Percentiles rank a stretch among this genome's conserved stretches.
phyloP scores from a whole-genome alignment of 805 yeast species.

The Limtongia smithiae region DNA sequence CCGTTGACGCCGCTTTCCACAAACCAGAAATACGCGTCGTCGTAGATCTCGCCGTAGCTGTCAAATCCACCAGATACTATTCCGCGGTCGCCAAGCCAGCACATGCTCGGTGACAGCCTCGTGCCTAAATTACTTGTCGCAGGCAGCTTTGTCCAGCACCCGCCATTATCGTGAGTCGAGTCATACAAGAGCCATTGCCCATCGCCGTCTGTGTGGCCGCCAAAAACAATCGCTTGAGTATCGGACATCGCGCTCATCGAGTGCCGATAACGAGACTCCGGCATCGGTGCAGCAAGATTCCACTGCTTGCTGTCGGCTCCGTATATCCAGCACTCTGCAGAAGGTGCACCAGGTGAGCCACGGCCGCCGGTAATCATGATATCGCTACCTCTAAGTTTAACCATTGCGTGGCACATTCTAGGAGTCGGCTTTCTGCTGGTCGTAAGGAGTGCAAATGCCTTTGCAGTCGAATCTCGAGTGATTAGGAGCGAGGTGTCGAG shows the following conservation, averaged over 20 bases:
- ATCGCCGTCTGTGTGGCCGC: slow-evolving; percentile 33
- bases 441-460: slow-evolving; percentile 3
- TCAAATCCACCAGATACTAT: slow-evolving; percentile 49
- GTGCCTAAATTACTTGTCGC: slow-evolving; percentile 29
- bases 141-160: slow-evolving; percentile 31
- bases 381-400: slow-evolving; percentile 35
- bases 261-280: slow-evolving; percentile 53
- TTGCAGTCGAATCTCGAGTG: slow-evolving; percentile 3
- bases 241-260: slow-evolving; percentile 37
- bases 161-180: slow-evolving; percentile 11
- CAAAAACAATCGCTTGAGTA: slow-evolving; percentile 48
- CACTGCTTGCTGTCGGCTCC: slow-evolving; percentile 37
- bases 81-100: slow-evolving; percentile 35
- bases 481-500: slow-evolving; percentile 19
- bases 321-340: slow-evolving; percentile 47
- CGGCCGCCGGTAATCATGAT: slow-evolving; percentile 64
- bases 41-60: slow-evolving; percentile 12
- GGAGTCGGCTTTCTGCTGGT: slow-evolving; percentile 32
- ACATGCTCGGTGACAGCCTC: slow-evolving; percentile 40
- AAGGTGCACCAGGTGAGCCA: slow-evolving; percentile 50
- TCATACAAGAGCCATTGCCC: slow-evolving; percentile 21
- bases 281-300: slow-evolving; percentile 42
- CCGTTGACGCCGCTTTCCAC: background rate
- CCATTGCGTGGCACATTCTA: slow-evolving; percentile 59
- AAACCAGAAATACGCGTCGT: slow-evolving; percentile 27